A percentile compares a stretch with the other conserved stretches of the same genome.
Conservation (phyloP, 1,284 basidiomycete genomes). For the Coniferiporia weirii region DNA sequence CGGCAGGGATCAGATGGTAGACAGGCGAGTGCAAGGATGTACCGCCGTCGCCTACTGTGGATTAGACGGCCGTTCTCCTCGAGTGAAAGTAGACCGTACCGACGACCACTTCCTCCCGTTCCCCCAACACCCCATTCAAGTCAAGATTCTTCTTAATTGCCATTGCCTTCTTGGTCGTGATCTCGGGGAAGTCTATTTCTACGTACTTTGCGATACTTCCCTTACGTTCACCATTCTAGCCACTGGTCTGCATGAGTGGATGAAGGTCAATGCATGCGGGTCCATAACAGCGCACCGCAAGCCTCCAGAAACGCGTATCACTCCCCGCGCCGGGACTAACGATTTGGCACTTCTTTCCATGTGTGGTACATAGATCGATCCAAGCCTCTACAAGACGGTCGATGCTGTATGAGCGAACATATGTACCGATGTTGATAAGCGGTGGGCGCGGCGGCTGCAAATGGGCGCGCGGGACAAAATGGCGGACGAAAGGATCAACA, state of each 20-base stretch:
- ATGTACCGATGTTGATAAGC: conserved; percentile 94
- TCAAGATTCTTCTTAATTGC: conserved; percentile 68
- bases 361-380: conserved; percentile 40
- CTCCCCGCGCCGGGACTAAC: conserved; percentile 90
- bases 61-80: not conserved
- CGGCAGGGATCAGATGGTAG: conserved; percentile 76
- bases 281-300: conserved; percentile 55
- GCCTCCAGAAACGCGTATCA: conserved; percentile 89
- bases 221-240: conserved; percentile 49
- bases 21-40: conserved; percentile 54
- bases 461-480: conserved; percentile 61
- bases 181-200: conserved; percentile 88
- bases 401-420: conserved; percentile 76
- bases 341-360: conserved; percentile 62
- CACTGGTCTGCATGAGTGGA: conserved; percentile 20
- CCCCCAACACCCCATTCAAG: conserved; percentile 51
- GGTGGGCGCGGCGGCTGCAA: conserved; percentile 68
- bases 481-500: conserved; percentile 61
- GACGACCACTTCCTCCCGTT: conserved; percentile 36
- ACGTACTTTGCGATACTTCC: conserved; percentile 59
- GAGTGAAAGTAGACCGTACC: conserved; percentile 29
- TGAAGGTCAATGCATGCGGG: not conserved
- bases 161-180: conserved; percentile 80
- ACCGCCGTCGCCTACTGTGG: conserved; percentile 57
- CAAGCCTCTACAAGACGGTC: conserved; percentile 78